Evolutionary conservation across 2,329 filamentous ascomycete genomes (phyloP), one percentile per base, ranked within the genome.

Genomic region (Pestalotiopsis sp.): DNA sequence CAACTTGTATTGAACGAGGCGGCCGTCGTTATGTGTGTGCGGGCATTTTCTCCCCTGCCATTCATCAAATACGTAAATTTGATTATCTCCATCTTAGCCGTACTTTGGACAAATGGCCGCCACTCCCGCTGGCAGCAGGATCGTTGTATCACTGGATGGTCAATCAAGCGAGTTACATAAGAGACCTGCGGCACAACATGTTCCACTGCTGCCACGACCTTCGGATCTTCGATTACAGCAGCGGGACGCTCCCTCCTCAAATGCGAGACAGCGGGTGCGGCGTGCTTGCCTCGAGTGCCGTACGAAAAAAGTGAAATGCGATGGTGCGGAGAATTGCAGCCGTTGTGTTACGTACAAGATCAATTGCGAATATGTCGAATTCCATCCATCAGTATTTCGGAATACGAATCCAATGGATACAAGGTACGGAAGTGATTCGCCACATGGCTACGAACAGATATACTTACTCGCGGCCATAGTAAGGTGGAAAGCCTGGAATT

Each of bases 201-300:
- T 63, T 36, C 31, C 60, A 13, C 12, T 63, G 9, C 38, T 63
- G 25, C 60, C 60, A 23, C 60, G 60, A 3, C 20, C 27, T 5
- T 23, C 60, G 7, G 60, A 23, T 13, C 3, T 31, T 14, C n/a
- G 12, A 14, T 12, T 12, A 38, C 31, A 63, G 23, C 62, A 39
- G 7, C 17, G 36, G 4, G 11, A 27, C 17, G 20, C 39, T 14
- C n/a, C 39, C 11, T 56, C 62, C 4, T 45, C 62, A 4, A 36
- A 52, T 25, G 38, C 13, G 13, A 17, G 62, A 45, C 62, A 64
- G n/a, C n/a, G 39, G 31, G 39, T 52, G 36, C 38, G 62, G 36
- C 62, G 62, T 3, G 62, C 62, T n/a, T 64, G 62, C 12, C 25
- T 64, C 62, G 62, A 64, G 20, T 64, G 62, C 38, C 62, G 39